Percentiles rank a stretch among this genome's conserved stretches.
These are phyloP conservation scores for Eremochloa ophiuroides DNA, from an alignment of 176 grass and related monocot genomes.

Conservation along the genomic window DNA sequence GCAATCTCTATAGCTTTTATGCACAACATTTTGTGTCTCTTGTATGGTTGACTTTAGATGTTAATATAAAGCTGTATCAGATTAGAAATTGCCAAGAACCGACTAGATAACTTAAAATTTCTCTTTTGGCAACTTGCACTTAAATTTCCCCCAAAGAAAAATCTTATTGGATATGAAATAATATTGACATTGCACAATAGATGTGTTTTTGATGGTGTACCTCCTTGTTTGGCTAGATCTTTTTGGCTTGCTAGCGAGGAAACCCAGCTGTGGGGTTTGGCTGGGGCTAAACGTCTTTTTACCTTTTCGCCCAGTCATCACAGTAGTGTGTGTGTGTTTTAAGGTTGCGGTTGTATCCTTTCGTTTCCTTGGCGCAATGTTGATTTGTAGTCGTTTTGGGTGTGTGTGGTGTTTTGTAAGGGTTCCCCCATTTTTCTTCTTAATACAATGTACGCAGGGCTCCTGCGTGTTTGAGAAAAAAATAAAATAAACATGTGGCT, in stretches of 20 bases:
- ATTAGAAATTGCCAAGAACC: background rate
- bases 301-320: background rate
- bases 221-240: background rate
- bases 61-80: background rate
- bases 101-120: background rate
- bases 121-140: background rate
- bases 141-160: background rate
- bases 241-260: background rate
- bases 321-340: background rate
- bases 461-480: background rate
- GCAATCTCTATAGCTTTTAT: background rate
- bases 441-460: background rate
- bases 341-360: background rate
- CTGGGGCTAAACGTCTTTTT: background rate
- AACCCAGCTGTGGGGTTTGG: background rate
- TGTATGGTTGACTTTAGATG: background rate
- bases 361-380: no score
- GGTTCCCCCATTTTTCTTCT: background rate
- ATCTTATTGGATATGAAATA: background rate
- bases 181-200: background rate
- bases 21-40: background rate
- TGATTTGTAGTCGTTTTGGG: no score
- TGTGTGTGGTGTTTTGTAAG: background rate
- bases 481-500: background rate
- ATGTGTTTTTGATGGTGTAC: background rate